A percentile compares a stretch with the other conserved stretches of the same genome.
These are phyloP conservation scores for Skeletonema potamos DNA, from an alignment of 108 stramenopile genomes.

Conservation along the genomic window DNA sequence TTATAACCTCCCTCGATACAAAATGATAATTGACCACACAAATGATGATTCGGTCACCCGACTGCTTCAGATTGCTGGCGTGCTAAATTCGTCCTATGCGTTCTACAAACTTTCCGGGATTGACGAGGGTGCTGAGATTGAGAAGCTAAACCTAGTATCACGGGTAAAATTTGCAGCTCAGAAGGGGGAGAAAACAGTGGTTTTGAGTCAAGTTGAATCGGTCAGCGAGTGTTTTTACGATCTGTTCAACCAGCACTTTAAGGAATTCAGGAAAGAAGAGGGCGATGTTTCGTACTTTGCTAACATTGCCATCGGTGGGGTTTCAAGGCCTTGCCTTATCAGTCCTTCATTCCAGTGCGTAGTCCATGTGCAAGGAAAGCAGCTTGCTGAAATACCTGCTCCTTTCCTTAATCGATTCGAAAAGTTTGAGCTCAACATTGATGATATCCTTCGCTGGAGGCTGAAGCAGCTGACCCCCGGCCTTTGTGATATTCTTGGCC, in stretches of 20 bases:
- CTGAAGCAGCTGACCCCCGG: slow-evolving; percentile 8
- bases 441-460: slow-evolving; percentile 31
- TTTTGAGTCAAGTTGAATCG: slow-evolving; percentile 28
- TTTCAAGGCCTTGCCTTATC: slow-evolving; percentile 20
- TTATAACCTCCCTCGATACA: slow-evolving; percentile 24
- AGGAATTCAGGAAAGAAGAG: slow-evolving; percentile 25
- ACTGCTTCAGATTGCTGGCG: slow-evolving; percentile 13
- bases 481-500: slow-evolving; percentile 3
- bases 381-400: slow-evolving; percentile 31
- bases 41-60: slow-evolving; percentile 37
- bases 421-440: slow-evolving; percentile 34
- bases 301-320: slow-evolving; percentile 46
- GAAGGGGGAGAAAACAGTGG: slow-evolving; percentile 24
- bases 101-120: slow-evolving; percentile 25
- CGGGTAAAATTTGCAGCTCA: slow-evolving; percentile 38
- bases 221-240: slow-evolving; percentile 49
- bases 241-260: slow-evolving; percentile 50
- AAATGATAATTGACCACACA: slow-evolving; percentile 37
- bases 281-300: slow-evolving; percentile 18
- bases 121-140: slow-evolving; percentile 23
- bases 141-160: slow-evolving; percentile 26
- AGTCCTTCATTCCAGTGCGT: slow-evolving; percentile 29
- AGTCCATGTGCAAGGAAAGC: slow-evolving; percentile 22
- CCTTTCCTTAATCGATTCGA: slow-evolving; percentile 49
- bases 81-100: slow-evolving; percentile 11